Base-by-base conservation (phyloP, 2,329 filamentous ascomycete species). In the Calonectria ilicicola region DNA sequence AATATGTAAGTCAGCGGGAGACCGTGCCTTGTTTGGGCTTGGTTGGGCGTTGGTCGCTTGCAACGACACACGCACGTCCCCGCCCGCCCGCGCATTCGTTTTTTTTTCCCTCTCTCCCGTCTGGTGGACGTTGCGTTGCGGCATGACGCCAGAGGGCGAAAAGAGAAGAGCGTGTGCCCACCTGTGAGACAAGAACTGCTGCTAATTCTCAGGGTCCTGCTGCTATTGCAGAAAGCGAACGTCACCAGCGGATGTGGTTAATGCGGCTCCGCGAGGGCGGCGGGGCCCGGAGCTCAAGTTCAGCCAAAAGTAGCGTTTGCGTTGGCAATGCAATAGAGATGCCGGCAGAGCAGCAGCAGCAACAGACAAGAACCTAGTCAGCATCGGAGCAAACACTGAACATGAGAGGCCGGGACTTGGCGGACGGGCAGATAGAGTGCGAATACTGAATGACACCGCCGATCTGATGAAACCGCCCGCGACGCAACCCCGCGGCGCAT, bases 1-100 rank as follows among this genome's bases (percentile, higher is more conserved):
- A 44, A 47, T 63, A 49, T 70, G 68, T 65, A 70, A 65, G 68
- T 70, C 62, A 64, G 51, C 66, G 66, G 66, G 66, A 69, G 60
- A 40, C 23, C 47, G 60, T 64, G 60, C 62, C 42, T 65, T 51
- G 44, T 51, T 44, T 53, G 44, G 64, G 69, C 64, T 67, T 58
- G 62, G 68, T 71, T 71, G 64, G 69, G 64, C 64, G 46, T 62
- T 47, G 46, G 62, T 66, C 23, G 51, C 56, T 40, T 23, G 42
- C 32, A 19, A n/a, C 44, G 44, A 70, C 38, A 67, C 65, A 56
- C 27, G 38, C 60, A 70, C 38, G n/a, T 38, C 51, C 62, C 23
- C 67, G 38, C 46, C 60, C 47, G 3, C 35, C 38, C 46, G 12
- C 32, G 10, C 42, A 3, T 23, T 26, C 47, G n/a, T 19, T 14